Base-by-base conservation (phyloP, 23 red algal genomes). In the Gracilaria domingensis region DNA sequence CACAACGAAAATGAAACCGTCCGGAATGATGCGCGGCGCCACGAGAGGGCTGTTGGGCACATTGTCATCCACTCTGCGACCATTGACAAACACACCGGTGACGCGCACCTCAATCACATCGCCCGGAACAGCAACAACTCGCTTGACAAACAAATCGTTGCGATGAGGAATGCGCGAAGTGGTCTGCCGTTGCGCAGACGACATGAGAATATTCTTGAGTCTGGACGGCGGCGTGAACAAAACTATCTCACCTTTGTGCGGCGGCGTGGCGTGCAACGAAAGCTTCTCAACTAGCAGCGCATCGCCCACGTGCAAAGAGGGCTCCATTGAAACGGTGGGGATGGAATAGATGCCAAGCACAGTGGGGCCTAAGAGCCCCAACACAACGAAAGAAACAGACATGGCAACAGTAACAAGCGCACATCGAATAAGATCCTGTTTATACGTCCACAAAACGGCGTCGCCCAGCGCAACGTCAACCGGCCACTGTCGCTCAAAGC, bases 251-350 rank as follows among this genome's bases (percentile, higher is more conserved):
- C 92, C 96, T 18, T 57, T 60, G 18, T 57, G 82, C 53, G 90
- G 80, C 28, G 90, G 78, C 21, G 67, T 69, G 42, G 30, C 73
- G 29, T 55, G 81, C 51, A 86, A 18, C 1, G 87, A 94, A 26
- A 92, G 75, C 76, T 98, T 98, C 58, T 95, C 96, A 20, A 98
- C 96, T 25, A 98, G 18, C 33, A 98, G 85, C 55, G 87, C 90
- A 72, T 98, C 96, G 49, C 96, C 96, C 5, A 95, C 88, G 7
- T 62, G 66, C 42, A 98, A 88, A 25, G 96, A 95, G 18, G 96
- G 96, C 21, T 62, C 79, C 96, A 98, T 98, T 18, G 91, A 95
- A 9, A 84, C 39, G 30, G 85, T 95, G 40, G 91, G 80, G 69
- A 98, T 95, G 20, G 75, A 71, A 51, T 94, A 94, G 24, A 94